Evolutionary conservation across 345 rosid genomes (phyloP), one percentile per base, ranked within the genome.

Genomic region (Citrus trifoliata): DNA sequence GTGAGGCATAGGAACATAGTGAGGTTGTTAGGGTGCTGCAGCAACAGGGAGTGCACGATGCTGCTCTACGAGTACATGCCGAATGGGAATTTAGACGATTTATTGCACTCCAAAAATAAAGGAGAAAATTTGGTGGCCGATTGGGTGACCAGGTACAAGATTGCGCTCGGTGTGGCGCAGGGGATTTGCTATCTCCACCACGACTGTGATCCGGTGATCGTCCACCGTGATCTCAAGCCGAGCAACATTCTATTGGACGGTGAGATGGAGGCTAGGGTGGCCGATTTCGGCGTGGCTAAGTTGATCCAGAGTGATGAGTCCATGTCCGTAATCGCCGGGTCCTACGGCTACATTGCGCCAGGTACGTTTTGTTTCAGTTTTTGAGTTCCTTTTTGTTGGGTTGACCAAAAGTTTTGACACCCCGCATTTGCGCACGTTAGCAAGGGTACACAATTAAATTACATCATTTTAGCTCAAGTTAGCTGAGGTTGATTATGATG

Each of bases 241-340:
- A 93, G 98, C 67, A 97, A 97, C 32, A 97, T 97, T 4, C 78
- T 97, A 0, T 76, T 97, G 73, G 99, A 97, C 82, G 88, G 85
- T 13, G 98, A 94, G 83, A 87, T 94, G 93, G 99, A 94, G 86
- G 99, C 99, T 24, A 88, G 99, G 65, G 99, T 97, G 70, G 99
- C 99, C 0, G 99, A 97, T 86, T 97, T 97, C 80, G 99, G 99
- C 28, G 95, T 97, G 70, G 98, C 99, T 0, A 97, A 97, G 85
- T 63, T 97, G 81, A 91, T 97, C 73, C 97, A 94, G 56, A 70
- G 90, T 58, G 93, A 97, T 1, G 98, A 97, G 86, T 94, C 99
- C 28, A 97, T 94, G 99, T 94, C 99, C n/a, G 99, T 97, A 58
- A 94, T 97, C 9, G 99, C 99, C 3, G 99, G 99, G 0, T 97